Evolutionary conservation across 2,329 filamentous ascomycete genomes (phyloP).

Genomic region (Alternaria rosae): DNA sequence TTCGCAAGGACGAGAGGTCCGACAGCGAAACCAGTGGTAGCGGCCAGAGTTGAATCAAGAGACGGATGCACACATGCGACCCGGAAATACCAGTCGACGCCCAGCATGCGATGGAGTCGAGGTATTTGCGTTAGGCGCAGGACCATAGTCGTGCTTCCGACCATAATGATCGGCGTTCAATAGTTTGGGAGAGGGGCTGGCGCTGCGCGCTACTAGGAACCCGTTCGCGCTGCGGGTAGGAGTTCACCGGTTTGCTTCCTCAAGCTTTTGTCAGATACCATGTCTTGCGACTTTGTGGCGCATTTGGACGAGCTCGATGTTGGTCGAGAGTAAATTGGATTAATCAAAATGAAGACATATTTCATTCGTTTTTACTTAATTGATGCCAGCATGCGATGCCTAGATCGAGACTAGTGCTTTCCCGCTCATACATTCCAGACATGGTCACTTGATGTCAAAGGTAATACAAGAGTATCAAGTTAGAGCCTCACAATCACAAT

Average conservation of each 20-base stretch:
- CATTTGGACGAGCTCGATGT: not conserved
- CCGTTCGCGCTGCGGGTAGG: not conserved
- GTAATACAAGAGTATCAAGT: not conserved
- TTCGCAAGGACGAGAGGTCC: conserved; percentile 9
- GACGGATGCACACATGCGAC: not conserved
- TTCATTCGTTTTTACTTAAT: no score
- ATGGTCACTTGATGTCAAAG: not conserved
- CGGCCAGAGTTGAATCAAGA: conserved; percentile 16
- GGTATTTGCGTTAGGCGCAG: not conserved
- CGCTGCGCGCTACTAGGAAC: conserved; percentile 3
- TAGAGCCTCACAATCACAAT: not conserved
- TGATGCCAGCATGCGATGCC: no score
- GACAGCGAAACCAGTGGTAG: conserved; percentile 26
- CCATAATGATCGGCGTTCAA: not conserved
- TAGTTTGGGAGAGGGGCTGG: not conserved
- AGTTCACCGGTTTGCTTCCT: not conserved
- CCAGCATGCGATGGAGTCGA: not conserved
- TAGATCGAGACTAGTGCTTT: not conserved
- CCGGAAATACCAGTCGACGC: not conserved
- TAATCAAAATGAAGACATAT: not conserved
- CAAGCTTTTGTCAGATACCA: not conserved
- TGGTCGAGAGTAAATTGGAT: not conserved
- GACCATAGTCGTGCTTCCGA: not conserved
- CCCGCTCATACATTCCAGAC: not conserved
- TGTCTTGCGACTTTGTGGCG: not conserved